These are phyloP conservation scores for Naumovozyma castellii DNA, from an alignment of 805 yeast species.

Conservation along the genomic window DNA sequence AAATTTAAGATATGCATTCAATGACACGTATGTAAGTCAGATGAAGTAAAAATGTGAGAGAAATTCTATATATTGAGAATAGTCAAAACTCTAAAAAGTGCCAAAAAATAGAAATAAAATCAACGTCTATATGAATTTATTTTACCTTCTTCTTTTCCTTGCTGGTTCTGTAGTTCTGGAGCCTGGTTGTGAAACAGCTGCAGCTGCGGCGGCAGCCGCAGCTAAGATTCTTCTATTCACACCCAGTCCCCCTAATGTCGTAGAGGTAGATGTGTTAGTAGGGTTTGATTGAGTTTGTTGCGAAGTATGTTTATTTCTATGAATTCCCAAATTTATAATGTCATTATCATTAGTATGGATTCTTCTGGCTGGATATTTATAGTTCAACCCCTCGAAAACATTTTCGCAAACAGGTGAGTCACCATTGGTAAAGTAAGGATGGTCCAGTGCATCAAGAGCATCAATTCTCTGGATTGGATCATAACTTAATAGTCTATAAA, in stretches of 20 bases:
- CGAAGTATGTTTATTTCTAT: constrained; percentile 13
- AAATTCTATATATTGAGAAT: neutral
- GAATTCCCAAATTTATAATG: constrained; percentile 35
- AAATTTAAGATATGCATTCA: neutral
- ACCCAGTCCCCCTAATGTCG: constrained; percentile 27
- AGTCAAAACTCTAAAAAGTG: constrained; percentile 1
- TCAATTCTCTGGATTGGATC: constrained; percentile 76
- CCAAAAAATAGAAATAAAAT: neutral
- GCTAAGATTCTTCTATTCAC: constrained; percentile 30
- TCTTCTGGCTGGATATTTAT: constrained; percentile 76
- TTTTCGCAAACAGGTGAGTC: constrained; percentile 64
- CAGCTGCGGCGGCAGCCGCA: constrained; percentile 33
- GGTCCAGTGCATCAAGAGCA: constrained; percentile 66
- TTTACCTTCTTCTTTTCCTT: constrained; percentile 23
- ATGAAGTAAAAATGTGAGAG: neutral
- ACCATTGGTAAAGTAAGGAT: constrained; percentile 55
- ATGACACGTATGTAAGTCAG: neutral
- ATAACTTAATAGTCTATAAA: constrained; percentile 60
- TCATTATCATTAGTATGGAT: constrained; percentile 84
- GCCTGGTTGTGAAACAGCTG: constrained; percentile 25
- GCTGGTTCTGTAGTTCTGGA: constrained; percentile 19
- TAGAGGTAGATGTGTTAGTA: constrained; percentile 16
- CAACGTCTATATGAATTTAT: no score
- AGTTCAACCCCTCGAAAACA: constrained; percentile 67
- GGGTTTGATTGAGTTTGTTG: constrained; percentile 16